Evolutionary conservation across 225 moss, liverwort and hornwort genomes (phyloP).

Genomic region (Bryoerythrophyllum caledonicum): DNA sequence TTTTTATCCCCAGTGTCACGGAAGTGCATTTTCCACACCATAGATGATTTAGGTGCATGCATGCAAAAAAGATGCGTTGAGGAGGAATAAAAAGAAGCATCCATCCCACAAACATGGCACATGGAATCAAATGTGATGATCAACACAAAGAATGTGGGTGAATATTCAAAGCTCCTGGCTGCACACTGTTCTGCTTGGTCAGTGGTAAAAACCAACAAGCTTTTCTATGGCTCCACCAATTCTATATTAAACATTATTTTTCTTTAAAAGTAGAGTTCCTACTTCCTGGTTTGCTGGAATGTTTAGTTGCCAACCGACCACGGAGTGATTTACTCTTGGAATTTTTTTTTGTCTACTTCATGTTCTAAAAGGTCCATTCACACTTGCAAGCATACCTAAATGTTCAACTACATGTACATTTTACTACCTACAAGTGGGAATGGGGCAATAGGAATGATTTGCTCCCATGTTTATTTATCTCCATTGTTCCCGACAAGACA

Average conservation of each 20-base stretch:
- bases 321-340: neutral
- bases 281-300: slow-evolving; percentile 2
- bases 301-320: slow-evolving; percentile 19
- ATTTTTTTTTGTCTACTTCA: no score
- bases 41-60: neutral
- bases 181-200: neutral
- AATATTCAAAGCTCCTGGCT: neutral
- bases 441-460: slow-evolving; percentile 12
- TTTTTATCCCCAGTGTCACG: no score
- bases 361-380: no score
- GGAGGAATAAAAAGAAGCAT: neutral
- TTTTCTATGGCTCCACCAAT: neutral
- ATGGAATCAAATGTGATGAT: neutral
- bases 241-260: neutral
- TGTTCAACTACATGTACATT: no score
- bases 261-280: neutral
- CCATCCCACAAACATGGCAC: neutral
- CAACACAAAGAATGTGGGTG: neutral
- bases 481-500: no score
- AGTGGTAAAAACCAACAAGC: neutral
- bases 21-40: neutral
- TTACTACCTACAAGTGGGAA: no score
- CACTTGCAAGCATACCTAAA: no score
- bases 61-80: neutral
- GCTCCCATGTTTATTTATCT: no score